Base-by-base conservation (phyloP, 306 rosid species). In the Malus domestica region DNA sequence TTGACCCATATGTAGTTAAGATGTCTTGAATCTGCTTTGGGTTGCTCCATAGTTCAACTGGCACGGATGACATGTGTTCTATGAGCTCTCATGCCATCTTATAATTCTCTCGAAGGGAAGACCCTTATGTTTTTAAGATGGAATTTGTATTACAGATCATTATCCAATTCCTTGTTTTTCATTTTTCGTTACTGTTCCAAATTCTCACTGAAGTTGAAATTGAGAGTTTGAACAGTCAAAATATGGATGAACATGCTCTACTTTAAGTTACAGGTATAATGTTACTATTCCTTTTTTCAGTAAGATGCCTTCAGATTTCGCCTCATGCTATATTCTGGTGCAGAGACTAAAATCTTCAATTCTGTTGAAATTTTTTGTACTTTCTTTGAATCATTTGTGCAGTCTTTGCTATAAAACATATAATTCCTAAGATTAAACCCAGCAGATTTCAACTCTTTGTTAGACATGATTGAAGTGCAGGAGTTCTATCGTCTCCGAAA, bases 401-500 rank as follows among this genome's bases (percentile, higher is more conserved):
- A 16, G 38, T 32, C 65, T 55, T 40, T 45, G 6, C 58, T 5
- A 18, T 55, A 27, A n/a, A 72, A 70, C 4, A 16, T 25, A 38
- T 49, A 49, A 49, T 42, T 58, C 68, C 74, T 72, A 60, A 71
- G 67, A 80, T 70, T 80, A 46, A 74, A 68, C 35, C 42, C 74
- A 32, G 62, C 67, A 74, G 80, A 71, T 57, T 68, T 86, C 67
- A 83, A 87, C 82, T 67, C 77, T 20, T 73, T 84, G 76, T 80
- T 80, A 54, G 73, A 71, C 77, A 38, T 81, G 79, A 79, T 84
- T 92, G 87, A 85, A 89, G 80, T 87, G 86, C 97, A 96, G 99
- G 99, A 96, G 79, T 96, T 96, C 86, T 85, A 88, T 86, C 96
- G 98, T 73, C 99, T 90, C 60, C 96, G 97, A 58, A 87, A 96